Conservation (phyloP, 2,329 filamentous ascomycete species). For the Knoxdaviesia capensis region DNA sequence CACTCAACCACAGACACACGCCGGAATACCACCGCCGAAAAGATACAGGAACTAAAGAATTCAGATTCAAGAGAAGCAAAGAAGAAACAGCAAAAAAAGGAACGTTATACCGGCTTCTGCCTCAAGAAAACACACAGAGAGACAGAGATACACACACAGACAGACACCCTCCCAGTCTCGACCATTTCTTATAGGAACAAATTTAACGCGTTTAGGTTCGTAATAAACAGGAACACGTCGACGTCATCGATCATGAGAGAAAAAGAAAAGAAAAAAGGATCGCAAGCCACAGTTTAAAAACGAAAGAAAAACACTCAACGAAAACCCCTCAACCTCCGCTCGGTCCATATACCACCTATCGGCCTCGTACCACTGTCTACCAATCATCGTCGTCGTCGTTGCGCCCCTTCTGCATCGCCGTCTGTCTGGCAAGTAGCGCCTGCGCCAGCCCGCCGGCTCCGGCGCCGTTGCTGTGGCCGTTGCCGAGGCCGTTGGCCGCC, state of each 20-base stretch:
- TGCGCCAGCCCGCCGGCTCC: constrained; percentile 54
- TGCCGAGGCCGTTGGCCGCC: constrained; percentile 50
- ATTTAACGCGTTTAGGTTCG: background rate
- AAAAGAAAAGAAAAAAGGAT: background rate
- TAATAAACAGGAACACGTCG: background rate
- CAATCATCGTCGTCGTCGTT: constrained; percentile 55
- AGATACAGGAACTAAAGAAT: too few species aligned
- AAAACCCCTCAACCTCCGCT: background rate
- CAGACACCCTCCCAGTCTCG: too few species aligned
- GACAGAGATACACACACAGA: background rate
- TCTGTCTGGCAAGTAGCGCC: constrained; percentile 57
- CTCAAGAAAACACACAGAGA: constrained; percentile 1
- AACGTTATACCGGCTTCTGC: constrained; percentile 1
- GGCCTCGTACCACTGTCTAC: constrained; percentile 17
- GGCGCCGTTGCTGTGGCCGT: constrained; percentile 37
- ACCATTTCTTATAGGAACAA: too few species aligned
- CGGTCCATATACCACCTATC: background rate
- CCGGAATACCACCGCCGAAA: too few species aligned
- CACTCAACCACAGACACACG: too few species aligned
- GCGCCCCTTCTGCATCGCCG: constrained; percentile 50
- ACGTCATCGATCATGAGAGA: background rate
- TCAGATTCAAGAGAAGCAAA: constrained; percentile 5
- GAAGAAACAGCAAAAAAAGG: constrained; percentile 7
- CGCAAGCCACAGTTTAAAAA: background rate
- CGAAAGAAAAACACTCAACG: background rate